Percentiles rank a stretch among this genome's conserved stretches.
These are phyloP conservation scores for Avicennia marina DNA, from an alignment of 257 asterid genomes.

Conservation along the genomic window DNA sequence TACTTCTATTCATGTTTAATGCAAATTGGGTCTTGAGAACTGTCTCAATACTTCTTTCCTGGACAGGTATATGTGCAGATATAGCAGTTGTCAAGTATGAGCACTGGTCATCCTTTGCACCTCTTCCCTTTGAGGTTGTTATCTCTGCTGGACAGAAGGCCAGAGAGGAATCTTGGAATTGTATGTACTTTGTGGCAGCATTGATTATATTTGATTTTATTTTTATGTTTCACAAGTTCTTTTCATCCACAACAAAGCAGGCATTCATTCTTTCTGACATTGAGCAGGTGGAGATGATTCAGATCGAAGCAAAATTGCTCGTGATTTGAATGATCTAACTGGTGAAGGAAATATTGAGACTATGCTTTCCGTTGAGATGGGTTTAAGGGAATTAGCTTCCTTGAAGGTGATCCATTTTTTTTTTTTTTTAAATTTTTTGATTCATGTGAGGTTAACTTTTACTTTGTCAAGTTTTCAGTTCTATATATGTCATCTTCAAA, in stretches of 20 bases:
- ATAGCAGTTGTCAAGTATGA: conserved; percentile 77
- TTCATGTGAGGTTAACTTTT: conserved; percentile 8
- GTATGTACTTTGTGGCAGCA: conserved; percentile 34
- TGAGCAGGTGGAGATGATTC: conserved; percentile 51
- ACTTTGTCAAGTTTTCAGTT: conserved; percentile 1
- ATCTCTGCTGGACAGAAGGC: conserved; percentile 98
- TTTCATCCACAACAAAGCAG: conserved; percentile 19
- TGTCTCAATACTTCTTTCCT: conserved; percentile 15
- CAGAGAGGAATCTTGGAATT: conserved; percentile 83
- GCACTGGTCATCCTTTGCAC: conserved; percentile 96
- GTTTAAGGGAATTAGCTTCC: conserved; percentile 90
- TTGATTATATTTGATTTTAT: conserved; percentile 8
- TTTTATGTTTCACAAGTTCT: conserved; percentile 7
- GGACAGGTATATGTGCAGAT: conserved; percentile 85
- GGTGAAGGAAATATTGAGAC: conserved; percentile 99
- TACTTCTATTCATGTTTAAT: no score
- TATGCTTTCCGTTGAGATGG: conserved; percentile 99
- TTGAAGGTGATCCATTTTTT: conserved; percentile 55
- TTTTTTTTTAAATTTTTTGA: background rate
- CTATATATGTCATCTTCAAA: conserved; percentile 8
- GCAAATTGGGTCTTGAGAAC: conserved; percentile 10
- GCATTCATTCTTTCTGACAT: conserved; percentile 24
- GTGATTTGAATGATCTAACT: conserved; percentile 76
- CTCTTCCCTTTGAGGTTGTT: conserved; percentile 96
- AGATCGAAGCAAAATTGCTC: conserved; percentile 40